These are phyloP conservation scores for Myxozyma neotropica DNA, from an alignment of 805 yeast genomes.

Conservation along the genomic window DNA sequence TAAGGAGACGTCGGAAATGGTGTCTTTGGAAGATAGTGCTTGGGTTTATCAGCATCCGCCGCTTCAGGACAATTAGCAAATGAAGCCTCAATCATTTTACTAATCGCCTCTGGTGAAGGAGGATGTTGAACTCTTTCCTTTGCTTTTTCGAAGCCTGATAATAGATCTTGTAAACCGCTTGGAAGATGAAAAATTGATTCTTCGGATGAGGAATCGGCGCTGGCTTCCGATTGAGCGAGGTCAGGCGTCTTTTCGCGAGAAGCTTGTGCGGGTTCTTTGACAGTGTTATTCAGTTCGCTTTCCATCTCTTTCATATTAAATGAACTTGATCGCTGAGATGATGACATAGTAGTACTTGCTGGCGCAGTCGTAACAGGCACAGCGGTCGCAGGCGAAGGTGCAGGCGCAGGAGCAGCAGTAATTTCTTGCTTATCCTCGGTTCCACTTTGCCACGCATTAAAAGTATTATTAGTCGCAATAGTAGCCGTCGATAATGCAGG, in stretches of 20 bases:
- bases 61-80: constrained; percentile 91
- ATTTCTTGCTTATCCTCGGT: background rate
- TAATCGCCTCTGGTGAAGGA: constrained; percentile 55
- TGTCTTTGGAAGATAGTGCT: constrained; percentile 70
- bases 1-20: constrained; percentile 89
- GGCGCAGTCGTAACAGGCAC: background rate
- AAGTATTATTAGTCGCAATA: constrained; percentile 21
- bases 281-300: constrained; percentile 17
- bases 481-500: constrained; percentile 25
- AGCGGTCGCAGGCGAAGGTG: background rate
- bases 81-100: constrained; percentile 70
- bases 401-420: background rate
- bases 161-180: constrained; percentile 47
- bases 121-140: constrained; percentile 54
- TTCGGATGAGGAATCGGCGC: constrained; percentile 23
- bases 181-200: constrained; percentile 40
- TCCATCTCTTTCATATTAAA: constrained; percentile 27
- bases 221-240: constrained; percentile 20
- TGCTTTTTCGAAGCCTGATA: constrained; percentile 46
- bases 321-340: constrained; percentile 1
- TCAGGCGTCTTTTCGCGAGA: constrained; percentile 23
- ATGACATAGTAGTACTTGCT: background rate
- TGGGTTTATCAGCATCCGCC: constrained; percentile 82
- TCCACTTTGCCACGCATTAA: constrained; percentile 23
- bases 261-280: background rate